These are phyloP conservation scores for Aureoboletus auriporus DNA, from an alignment of 768 basidiomycete genomes.

Conservation along the genomic window DNA sequence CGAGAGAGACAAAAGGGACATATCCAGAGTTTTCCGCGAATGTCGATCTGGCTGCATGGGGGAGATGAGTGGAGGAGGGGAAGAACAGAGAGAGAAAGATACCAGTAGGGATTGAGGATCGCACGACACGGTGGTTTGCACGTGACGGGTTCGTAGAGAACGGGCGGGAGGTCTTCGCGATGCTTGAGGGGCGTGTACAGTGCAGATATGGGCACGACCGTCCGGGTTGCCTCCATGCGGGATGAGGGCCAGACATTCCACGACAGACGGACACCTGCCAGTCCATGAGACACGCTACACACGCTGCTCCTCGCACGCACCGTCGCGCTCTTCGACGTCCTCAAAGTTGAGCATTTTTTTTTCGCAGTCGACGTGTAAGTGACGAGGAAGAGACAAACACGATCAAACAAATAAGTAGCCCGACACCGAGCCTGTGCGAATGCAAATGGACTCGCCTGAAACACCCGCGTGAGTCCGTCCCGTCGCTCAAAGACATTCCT, in stretches of 20 bases:
- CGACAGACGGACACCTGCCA: slow-evolving; percentile 82
- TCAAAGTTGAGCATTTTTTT: slow-evolving; percentile 79
- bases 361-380: slow-evolving; percentile 26
- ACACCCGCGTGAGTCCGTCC: too few relatives aligned
- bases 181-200: slow-evolving; percentile 94
- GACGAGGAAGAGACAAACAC: slow-evolving; percentile 15
- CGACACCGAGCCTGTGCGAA: too few relatives aligned
- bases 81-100: slow-evolving; percentile 20
- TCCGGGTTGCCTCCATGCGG: slow-evolving; percentile 95
- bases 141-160: slow-evolving; percentile 96
- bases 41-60: slow-evolving; percentile 85
- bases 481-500: too few relatives aligned
- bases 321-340: slow-evolving; percentile 96
- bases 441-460: too few relatives aligned
- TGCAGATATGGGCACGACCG: slow-evolving; percentile 97
- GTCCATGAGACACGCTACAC: background rate
- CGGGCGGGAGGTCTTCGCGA: slow-evolving; percentile 90
- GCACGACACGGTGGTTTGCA: slow-evolving; percentile 98
- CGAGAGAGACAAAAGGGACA: slow-evolving; percentile 97
- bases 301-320: slow-evolving; percentile 33
- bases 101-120: slow-evolving; percentile 98
- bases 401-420: slow-evolving; percentile 10
- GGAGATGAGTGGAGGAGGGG: background rate
- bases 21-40: slow-evolving; percentile 98
- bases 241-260: slow-evolving; percentile 99